Evolutionary conservation across 192 early-diverging fungal species (phyloP).

Genomic region (Neocallimastix lanati): DNA sequence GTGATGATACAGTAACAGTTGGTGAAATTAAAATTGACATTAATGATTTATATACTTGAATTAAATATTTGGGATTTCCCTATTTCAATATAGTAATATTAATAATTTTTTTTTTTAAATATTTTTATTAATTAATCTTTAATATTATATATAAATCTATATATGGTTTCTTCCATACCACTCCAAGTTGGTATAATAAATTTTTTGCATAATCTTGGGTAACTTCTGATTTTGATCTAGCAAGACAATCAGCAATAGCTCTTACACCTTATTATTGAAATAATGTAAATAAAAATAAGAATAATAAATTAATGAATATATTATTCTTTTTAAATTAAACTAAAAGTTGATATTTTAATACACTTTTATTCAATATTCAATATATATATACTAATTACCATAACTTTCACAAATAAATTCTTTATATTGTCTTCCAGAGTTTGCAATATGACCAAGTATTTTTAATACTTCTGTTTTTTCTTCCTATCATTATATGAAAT

Average conservation of each 20-base stretch:
- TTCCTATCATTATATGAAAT: too few relatives aligned
- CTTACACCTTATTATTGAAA: slow-evolving; percentile 27
- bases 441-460: slow-evolving; percentile 25
- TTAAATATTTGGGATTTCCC: slow-evolving; percentile 44
- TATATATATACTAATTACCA: slow-evolving; percentile 13
- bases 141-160: too few relatives aligned
- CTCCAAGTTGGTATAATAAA: slow-evolving; percentile 28
- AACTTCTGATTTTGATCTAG: slow-evolving; percentile 27
- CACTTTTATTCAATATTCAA: too few relatives aligned
- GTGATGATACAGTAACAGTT: slow-evolving; percentile 21
- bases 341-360: too few relatives aligned
- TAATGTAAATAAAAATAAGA: too few relatives aligned
- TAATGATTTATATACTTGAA: slow-evolving; percentile 40
- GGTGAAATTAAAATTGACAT: slow-evolving; percentile 27
- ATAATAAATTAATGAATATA: too few relatives aligned
- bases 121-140: too few relatives aligned
- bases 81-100: not conserved
- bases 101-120: too few relatives aligned
- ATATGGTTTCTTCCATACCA: slow-evolving; percentile 5
- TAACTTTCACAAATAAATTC: slow-evolving; percentile 50
- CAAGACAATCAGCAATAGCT: slow-evolving; percentile 33
- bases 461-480: slow-evolving; percentile 34
- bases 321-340: too few relatives aligned
- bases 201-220: slow-evolving; percentile 38
- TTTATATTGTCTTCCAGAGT: slow-evolving; percentile 34